Base-by-base conservation (phyloP, 257 asterid genomes). In the Primulina huaijiensis region DNA sequence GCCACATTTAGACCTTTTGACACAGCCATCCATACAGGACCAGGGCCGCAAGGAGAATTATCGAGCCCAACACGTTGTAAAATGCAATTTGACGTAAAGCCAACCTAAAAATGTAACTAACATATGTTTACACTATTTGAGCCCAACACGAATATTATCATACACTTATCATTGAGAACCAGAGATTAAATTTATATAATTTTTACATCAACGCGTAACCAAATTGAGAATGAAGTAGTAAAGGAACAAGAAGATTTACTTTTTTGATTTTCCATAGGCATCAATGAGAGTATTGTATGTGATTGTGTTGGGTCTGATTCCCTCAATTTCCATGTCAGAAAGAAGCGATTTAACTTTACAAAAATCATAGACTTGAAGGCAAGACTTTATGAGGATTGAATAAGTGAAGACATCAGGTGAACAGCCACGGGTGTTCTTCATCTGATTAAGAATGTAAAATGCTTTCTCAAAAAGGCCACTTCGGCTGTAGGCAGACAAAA, bases 201-300 rank as follows among this genome's bases (percentile, higher is more conserved):
- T 70, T 70, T 60, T 31, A 55, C 58, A 17, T 17, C 16, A 69
- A 27, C 59, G 5, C 17, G 62, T 29, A 19, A 61, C 58, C 31
- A 57, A 58, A 75, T 50, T 5, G 53, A 67, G 37, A 71, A 14
- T 17, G 62, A 73, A 73, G 74, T 38, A 57, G 68, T 34, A 76
- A 61, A 74, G 25, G 76, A 17, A 20, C 20, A 66, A 58, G 23
- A 60, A 68, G 60, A 75, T 50, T 67, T 80, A 90, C 99, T 73
- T 93, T 80, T 86, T 93, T 33, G 95, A 88, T 83, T 87, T 93
- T 40, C 99, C 99, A 74, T 93, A 89, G n/a, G 95, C 90, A 73
- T 93, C 99, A 40, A 90, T 77, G 65, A 93, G 96, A 53, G 96
- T 93, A 70, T 93, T 93, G 69, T 90, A 93, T 0, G 97, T 93